Evolutionary conservation across 2,329 filamentous ascomycete species (phyloP).

Genomic region (Microcyclospora tardicrescens): DNA sequence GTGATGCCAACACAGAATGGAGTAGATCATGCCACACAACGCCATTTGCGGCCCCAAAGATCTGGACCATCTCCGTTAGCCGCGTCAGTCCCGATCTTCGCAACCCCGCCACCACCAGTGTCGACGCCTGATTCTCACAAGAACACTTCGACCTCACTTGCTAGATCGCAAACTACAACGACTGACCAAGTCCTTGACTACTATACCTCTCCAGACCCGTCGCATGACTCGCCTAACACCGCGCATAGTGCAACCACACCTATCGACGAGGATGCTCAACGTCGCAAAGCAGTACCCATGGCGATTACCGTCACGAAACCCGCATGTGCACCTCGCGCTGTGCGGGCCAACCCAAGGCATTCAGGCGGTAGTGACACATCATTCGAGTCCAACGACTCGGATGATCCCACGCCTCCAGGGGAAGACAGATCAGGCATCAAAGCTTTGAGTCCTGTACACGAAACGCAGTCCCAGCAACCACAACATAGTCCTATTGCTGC

Average conservation of each 20-base stretch:
- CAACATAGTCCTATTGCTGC: conserved; percentile 27
- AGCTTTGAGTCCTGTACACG: conserved; percentile 30
- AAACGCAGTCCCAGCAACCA: conserved; percentile 6
- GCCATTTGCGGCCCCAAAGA: no score
- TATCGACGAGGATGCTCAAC: conserved; percentile 14
- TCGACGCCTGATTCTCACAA: no score
- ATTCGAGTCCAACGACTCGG: conserved; percentile 33
- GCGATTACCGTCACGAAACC: conserved; percentile 13
- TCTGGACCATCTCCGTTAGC: no score
- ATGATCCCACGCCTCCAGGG: conserved; percentile 34
- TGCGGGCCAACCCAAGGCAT: conserved; percentile 7
- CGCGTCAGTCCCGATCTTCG: no score
- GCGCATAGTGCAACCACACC: conserved; percentile 7
- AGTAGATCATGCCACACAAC: no score
- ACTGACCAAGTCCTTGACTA: conserved; percentile 15
- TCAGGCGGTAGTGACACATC: conserved; percentile 29
- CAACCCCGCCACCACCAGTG: no score
- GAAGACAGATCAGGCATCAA: conserved; percentile 24
- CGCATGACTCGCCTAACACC: conserved; percentile 10
- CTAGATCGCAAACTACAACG: not conserved
- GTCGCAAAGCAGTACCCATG: conserved; percentile 9
- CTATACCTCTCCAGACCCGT: conserved; percentile 18
- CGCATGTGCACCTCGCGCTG: conserved; percentile 12
- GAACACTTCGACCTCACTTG: no score
- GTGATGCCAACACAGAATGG: no score